Evolutionary conservation across 805 yeast species (phyloP).

Genomic region (Lipomyces mesembrius): DNA sequence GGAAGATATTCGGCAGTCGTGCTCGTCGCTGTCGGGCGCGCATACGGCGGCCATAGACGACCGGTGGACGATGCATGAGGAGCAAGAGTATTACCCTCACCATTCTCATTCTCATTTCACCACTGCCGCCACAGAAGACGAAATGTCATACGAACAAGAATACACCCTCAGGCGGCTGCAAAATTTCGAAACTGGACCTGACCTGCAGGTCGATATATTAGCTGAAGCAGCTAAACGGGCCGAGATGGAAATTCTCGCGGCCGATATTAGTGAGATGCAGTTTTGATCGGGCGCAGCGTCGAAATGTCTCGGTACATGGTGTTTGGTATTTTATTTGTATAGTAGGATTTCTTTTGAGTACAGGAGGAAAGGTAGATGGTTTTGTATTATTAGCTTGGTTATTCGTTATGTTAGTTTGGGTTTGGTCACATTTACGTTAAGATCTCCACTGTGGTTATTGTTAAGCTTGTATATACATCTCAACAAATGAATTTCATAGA

Average conservation of each 20-base stretch:
- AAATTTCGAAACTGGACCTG: not conserved
- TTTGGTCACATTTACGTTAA: too few species aligned
- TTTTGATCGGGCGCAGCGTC: not conserved
- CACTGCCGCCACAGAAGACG: not conserved
- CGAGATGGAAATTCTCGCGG: conserved; percentile 43
- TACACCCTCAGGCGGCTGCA: not conserved
- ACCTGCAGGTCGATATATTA: conserved; percentile 38
- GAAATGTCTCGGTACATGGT: not conserved
- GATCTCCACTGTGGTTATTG: too few species aligned
- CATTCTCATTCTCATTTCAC: not conserved
- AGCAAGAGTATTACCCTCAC: conserved; percentile 4
- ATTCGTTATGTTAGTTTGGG: too few species aligned
- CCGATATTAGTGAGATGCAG: conserved; percentile 40
- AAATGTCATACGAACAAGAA: not conserved
- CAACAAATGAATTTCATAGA: too few species aligned
- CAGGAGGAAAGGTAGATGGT: not conserved
- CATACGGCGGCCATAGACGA: not conserved
- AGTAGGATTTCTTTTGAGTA: not conserved
- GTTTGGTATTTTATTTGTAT: conserved; percentile 1
- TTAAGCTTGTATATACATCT: too few species aligned
- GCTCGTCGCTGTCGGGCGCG: conserved; percentile 19
- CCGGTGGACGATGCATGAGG: not conserved
- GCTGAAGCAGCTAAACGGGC: conserved; percentile 46
- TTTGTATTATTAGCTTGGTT: too few species aligned
- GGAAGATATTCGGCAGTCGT: conserved; percentile 14